phyloP scores from a whole-genome alignment of 371 early-diverging fungal genomes.

The Mortierella sp. region DNA sequence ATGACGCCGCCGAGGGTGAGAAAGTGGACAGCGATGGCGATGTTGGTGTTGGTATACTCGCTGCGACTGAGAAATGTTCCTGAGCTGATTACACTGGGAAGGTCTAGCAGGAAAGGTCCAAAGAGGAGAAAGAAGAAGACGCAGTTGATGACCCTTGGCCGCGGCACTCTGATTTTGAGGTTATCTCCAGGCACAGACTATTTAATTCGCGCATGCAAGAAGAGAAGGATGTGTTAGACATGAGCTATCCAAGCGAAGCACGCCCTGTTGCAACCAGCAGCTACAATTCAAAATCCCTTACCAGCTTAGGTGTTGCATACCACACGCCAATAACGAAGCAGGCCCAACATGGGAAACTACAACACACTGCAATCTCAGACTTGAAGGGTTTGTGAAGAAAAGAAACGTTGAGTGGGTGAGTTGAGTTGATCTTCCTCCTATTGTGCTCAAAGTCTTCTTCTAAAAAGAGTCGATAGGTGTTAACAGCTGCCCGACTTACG shows the following conservation, averaged over 20 bases:
- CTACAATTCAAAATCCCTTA: constrained; percentile 12
- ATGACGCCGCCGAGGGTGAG: constrained; percentile 47
- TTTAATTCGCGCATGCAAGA: not conserved
- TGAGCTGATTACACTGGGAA: constrained; percentile 58
- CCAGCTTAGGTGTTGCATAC: constrained; percentile 58
- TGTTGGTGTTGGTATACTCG: constrained; percentile 49
- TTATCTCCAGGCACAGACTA: constrained; percentile 50
- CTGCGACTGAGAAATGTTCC: constrained; percentile 49
- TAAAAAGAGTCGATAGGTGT: not conserved
- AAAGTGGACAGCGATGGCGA: constrained; percentile 53
- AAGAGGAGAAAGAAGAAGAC: constrained; percentile 51
- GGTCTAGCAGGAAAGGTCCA: constrained; percentile 54
- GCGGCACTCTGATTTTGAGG: constrained; percentile 42
- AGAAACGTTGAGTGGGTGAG: not conserved
- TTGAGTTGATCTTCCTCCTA: not conserved
- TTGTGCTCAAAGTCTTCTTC: not conserved
- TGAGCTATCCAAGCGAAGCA: not conserved
- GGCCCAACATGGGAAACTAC: constrained; percentile 57
- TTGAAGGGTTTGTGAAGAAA: not conserved
- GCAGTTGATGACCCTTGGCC: constrained; percentile 41
- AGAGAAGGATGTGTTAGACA: not conserved
- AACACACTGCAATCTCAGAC: constrained; percentile 57
- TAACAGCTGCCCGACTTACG: constrained; percentile 22
- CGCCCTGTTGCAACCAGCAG: not conserved
- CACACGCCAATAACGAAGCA: constrained; percentile 56